Percentiles rank a stretch among this genome's conserved stretches.
These are phyloP conservation scores for Xylaria sp. DNA, from an alignment of 2,329 filamentous ascomycete genomes.

Conservation along the genomic window DNA sequence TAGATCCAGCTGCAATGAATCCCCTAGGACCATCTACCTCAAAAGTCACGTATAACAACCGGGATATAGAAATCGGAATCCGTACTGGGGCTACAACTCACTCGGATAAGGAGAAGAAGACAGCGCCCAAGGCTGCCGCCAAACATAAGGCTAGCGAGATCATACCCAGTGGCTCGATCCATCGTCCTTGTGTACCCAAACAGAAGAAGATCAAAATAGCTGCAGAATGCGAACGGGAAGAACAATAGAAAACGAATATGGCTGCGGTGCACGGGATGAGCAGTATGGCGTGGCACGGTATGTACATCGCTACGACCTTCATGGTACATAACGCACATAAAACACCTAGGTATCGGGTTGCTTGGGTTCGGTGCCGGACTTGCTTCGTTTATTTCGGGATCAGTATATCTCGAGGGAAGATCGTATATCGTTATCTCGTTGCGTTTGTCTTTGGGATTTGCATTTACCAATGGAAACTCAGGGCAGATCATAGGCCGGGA, in stretches of 20 bases:
- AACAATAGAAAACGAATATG: background rate
- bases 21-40: background rate
- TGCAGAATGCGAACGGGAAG: background rate
- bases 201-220: background rate
- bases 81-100: background rate
- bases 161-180: background rate
- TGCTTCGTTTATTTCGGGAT: background rate
- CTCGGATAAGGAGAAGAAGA: background rate
- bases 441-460: slow-evolving; percentile 3
- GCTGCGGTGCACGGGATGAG: background rate
- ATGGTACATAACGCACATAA: background rate
- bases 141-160: background rate
- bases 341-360: background rate
- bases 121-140: background rate
- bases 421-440: background rate
- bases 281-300: background rate
- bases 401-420: background rate
- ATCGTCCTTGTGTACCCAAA: background rate
- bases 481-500: no score
- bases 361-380: background rate
- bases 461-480: background rate
- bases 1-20: background rate
- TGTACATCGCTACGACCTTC: background rate
- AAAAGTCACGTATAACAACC: background rate
- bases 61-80: no score